Evolutionary conservation across 2,329 filamentous ascomycete species (phyloP), one percentile per base, ranked within the genome.

Genomic region (Microdochium trichocladiopsis): DNA sequence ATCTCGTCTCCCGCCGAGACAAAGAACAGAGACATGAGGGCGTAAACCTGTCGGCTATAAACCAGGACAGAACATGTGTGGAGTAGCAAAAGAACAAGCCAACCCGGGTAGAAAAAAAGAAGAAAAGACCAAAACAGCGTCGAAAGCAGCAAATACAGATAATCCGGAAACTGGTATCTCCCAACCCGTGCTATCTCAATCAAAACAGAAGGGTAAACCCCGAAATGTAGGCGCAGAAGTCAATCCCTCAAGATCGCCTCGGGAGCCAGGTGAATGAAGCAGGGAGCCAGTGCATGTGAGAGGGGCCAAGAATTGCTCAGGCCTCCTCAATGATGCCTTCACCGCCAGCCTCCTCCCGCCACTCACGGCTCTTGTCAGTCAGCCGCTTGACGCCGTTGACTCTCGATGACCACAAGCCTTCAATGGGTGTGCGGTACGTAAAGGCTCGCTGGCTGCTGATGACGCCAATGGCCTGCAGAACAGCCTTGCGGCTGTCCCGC

Each of bases 371-470:
- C 65, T 84, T 83, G 59, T 95, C 88, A 1, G 90, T 90, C 57
- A 97, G 72, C 55, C 82, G 79, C 70, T 87, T 91, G 57, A 97
- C 83, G 23, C 94, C 94, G 14, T 78, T 72, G 21, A 97, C 87
- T 36, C 94, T 83, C 41, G 81, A 81, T 1, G 94, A 91, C 91
- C 93, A 97, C 25, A 97, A 79, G 28, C 84, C 83, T 73, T 99
- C 94, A 5, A 93, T 87, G 0, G 90, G 84, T 2, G 92, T 94
- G 50, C 93, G 84, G 79, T 93, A 96, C 1, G 94, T 97, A 66
- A 93, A 96, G 11, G 88, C 92, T 48, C 94, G 82, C 71, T 99
- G 94, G 6, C 89, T 95, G 63, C 89, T 94, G 61, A 99, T 96
- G 56, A 97, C 92, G 6, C 94, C 93, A 59, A 99, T 97, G 16